These are phyloP conservation scores for Deuterostichococcus epilithicus DNA, from an alignment of 139 green algal species.

Conservation along the genomic window DNA sequence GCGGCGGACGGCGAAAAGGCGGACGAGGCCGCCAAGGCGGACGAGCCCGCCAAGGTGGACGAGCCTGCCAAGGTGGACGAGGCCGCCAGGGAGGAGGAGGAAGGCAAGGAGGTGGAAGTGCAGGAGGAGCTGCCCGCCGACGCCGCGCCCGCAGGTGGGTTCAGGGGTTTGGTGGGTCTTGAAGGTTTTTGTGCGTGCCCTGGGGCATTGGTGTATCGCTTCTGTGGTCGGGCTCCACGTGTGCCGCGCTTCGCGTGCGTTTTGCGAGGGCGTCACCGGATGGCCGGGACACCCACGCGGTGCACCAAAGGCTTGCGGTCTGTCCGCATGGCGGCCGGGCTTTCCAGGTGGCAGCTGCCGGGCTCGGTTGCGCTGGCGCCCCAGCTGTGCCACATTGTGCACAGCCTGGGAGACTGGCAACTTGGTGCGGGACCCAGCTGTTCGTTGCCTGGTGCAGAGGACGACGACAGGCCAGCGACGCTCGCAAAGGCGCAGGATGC, in stretches of 20 bases:
- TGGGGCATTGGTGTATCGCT: too few relatives aligned
- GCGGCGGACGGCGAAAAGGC: not conserved
- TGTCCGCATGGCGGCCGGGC: too few relatives aligned
- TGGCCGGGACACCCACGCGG: too few relatives aligned
- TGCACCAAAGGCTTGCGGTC: too few relatives aligned
- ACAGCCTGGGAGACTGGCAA: not conserved
- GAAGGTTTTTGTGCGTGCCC: too few relatives aligned
- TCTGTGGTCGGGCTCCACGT: too few relatives aligned
- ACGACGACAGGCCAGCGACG: slow-evolving; percentile 6
- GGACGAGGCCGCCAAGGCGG: not conserved
- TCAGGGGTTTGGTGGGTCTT: not conserved
- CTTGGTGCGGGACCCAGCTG: not conserved
- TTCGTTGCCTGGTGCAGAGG: not conserved
- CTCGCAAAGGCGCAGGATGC: slow-evolving; percentile 48
- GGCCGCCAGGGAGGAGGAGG: slow-evolving; percentile 44
- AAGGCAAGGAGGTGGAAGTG: not conserved
- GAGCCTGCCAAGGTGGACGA: slow-evolving; percentile 20
- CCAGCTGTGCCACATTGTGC: too few relatives aligned
- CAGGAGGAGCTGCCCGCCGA: not conserved
- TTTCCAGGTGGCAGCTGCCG: too few relatives aligned
- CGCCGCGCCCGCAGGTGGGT: slow-evolving; percentile 1
- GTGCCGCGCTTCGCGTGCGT: too few relatives aligned
- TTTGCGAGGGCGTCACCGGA: too few relatives aligned
- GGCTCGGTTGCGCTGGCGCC: too few relatives aligned
- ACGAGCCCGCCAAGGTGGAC: not conserved